Conservation (phyloP, 176 grass and related monocot species). For the Oryza coarctata region DNA sequence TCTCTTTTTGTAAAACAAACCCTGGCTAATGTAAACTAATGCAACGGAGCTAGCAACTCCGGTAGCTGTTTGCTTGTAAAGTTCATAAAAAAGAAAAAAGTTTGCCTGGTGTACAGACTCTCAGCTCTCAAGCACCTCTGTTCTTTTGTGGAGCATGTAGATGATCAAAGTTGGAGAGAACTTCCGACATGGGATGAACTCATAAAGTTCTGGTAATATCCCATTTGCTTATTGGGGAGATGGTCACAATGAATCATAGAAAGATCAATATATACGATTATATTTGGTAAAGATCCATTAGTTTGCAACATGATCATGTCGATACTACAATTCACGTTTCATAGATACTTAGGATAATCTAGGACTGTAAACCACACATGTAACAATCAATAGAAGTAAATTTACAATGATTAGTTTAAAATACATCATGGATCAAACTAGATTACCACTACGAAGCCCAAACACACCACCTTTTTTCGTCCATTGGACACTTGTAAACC, state of each 20-base stretch:
- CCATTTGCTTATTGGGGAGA: neutral
- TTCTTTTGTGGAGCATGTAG: no score
- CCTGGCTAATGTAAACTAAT: neutral
- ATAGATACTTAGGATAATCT: neutral
- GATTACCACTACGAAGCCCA: neutral
- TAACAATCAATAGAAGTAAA: constrained; percentile 4
- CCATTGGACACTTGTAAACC: constrained; percentile 4
- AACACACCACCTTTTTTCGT: constrained; percentile 4
- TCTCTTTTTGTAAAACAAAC: neutral
- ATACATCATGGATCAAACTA: constrained; percentile 39
- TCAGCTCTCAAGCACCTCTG: neutral
- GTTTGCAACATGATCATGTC: neutral
- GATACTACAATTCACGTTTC: neutral
- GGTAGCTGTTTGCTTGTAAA: neutral
- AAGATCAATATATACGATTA: neutral
- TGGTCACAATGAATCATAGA: neutral
- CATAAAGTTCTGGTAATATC: neutral
- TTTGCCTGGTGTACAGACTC: neutral
- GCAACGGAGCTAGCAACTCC: neutral
- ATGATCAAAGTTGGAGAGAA: neutral
- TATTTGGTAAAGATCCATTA: neutral
- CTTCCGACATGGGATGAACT: neutral
- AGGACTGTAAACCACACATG: neutral
- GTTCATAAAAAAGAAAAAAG: neutral
- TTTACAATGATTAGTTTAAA: constrained; percentile 26